Evolutionary conservation across 2,329 filamentous ascomycete genomes (phyloP), one percentile per base, ranked within the genome.

Genomic region (Periconia macrospinosa): DNA sequence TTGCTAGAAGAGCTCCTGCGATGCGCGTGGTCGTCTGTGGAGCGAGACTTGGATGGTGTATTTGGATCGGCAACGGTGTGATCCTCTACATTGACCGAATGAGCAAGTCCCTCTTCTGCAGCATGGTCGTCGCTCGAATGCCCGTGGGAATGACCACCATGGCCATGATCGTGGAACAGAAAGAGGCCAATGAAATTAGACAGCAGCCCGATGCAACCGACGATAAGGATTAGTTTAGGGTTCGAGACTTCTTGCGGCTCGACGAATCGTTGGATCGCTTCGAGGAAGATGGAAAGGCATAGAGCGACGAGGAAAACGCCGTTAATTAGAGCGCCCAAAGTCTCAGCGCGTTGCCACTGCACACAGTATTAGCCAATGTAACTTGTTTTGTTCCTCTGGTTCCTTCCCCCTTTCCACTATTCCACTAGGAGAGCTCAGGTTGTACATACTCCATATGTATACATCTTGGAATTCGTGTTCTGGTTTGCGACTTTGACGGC

Each of bases 231-330:
- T 37, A 99, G 82, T 65, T 88, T 83, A 1, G 94, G 92, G 67
- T 96, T 91, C 47, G 81, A 81, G 68, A 99, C 92, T 70, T 90
- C 86, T 66, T 93, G 92, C 8, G 92, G 92, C 67, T 97, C 91
- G 69, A 97, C 83, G 63, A 99, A 89, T 68, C 94, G 89, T 66
- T 92, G 91, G 56, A 97, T 84, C 15, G 94, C 94, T 76, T 99
- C 94, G 66, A 99, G 86, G 68, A 97, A 90, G 75, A 99, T 99
- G 47, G 93, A 95, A 52, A 99, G 82, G 77, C 94, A 99, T 9
- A 99, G 84, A 8, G 94, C 94, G 69, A 99, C 94, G 43, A 99
- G 82, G 79, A 99, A 99, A 44, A 97, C 93, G 62, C 94, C 94
- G 68, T 99, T 99, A 77, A 97, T 91, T 65, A 97, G 87, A 45